Conservation (phyloP, 495 filamentous ascomycete species). For the Elasticomyces elasticus region DNA sequence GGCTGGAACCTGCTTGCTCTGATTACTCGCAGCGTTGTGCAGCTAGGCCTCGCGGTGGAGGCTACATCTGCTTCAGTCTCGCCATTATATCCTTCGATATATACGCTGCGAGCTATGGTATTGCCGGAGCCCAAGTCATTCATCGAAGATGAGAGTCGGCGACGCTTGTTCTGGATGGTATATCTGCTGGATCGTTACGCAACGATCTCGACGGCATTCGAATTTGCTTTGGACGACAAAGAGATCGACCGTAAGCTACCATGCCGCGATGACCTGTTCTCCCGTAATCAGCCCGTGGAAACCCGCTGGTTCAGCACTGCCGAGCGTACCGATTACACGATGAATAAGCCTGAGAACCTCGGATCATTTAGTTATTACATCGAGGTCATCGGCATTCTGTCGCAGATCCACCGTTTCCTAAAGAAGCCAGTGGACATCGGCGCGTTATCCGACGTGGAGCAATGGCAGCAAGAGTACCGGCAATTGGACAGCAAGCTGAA, state of each 20-base stretch:
- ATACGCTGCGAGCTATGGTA: slow-evolving; percentile 70
- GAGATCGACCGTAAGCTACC: slow-evolving; percentile 81
- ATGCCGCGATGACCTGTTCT: slow-evolving; percentile 77
- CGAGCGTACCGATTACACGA: slow-evolving; percentile 45
- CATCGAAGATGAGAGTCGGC: slow-evolving; percentile 76
- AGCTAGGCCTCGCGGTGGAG: slow-evolving; percentile 73
- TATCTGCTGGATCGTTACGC: slow-evolving; percentile 83
- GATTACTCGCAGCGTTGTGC: slow-evolving; percentile 75
- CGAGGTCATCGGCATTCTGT: slow-evolving; percentile 75
- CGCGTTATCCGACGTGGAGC: slow-evolving; percentile 69
- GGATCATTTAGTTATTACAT: slow-evolving; percentile 80
- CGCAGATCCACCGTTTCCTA: slow-evolving; percentile 73
- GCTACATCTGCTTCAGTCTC: slow-evolving; percentile 62
- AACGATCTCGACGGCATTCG: slow-evolving; percentile 78
- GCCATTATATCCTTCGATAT: slow-evolving; percentile 70
- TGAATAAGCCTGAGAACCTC: slow-evolving; percentile 67
- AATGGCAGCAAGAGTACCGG: slow-evolving; percentile 79
- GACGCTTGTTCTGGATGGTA: slow-evolving; percentile 86
- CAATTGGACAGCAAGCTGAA: slow-evolving; percentile 68
- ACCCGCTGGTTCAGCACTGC: slow-evolving; percentile 66
- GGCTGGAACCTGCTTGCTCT: slow-evolving; percentile 84
- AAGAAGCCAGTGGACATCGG: slow-evolving; percentile 83
- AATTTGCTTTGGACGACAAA: slow-evolving; percentile 77
- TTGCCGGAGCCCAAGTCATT: slow-evolving; percentile 73
- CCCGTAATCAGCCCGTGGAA: slow-evolving; percentile 70